phyloP scores from a whole-genome alignment of 2,329 filamentous ascomycete species.

The Clonostachys rhizophaga region DNA sequence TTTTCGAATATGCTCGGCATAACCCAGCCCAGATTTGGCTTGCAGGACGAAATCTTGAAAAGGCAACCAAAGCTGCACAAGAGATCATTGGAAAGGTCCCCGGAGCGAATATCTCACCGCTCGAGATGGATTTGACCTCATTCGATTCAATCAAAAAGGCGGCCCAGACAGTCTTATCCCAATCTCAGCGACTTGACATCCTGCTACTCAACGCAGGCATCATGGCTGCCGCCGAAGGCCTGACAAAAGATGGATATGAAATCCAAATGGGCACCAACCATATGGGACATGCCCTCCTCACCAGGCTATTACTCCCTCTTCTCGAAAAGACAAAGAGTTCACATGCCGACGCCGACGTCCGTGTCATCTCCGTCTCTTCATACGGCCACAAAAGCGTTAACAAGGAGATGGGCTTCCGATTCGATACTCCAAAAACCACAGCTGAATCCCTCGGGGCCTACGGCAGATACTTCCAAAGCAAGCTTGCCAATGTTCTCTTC shows the following conservation, averaged over 20 bases:
- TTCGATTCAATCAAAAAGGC: slow-evolving; percentile 30
- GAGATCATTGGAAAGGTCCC: slow-evolving; percentile 9
- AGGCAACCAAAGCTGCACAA: slow-evolving; percentile 27
- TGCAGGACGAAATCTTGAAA: slow-evolving; percentile 35
- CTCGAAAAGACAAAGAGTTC: slow-evolving; percentile 16
- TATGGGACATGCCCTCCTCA: slow-evolving; percentile 39
- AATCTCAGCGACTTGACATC: slow-evolving; percentile 31
- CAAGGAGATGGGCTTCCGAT: slow-evolving; percentile 15
- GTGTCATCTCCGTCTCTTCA: slow-evolving; percentile 14
- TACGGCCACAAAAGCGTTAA: slow-evolving; percentile 16
- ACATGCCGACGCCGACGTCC: slow-evolving; percentile 12
- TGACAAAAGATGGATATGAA: slow-evolving; percentile 41
- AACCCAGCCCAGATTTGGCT: slow-evolving; percentile 43
- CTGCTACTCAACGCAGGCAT: slow-evolving; percentile 42
- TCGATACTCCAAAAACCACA: slow-evolving; percentile 17
- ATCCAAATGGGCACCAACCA: slow-evolving; percentile 44
- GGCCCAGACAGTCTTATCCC: slow-evolving; percentile 2
- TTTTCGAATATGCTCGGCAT: slow-evolving; percentile 17
- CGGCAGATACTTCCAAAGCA: slow-evolving; percentile 20
- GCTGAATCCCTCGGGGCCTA: slow-evolving; percentile 10
- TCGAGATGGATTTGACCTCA: slow-evolving; percentile 34
- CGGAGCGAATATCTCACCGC: background rate
- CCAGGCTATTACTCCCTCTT: slow-evolving; percentile 25
- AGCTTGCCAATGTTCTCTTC: slow-evolving; percentile 21
- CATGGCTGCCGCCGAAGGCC: slow-evolving; percentile 24